Evolutionary conservation across 345 rosid species (phyloP).

Genomic region (Syzygium jambos): DNA sequence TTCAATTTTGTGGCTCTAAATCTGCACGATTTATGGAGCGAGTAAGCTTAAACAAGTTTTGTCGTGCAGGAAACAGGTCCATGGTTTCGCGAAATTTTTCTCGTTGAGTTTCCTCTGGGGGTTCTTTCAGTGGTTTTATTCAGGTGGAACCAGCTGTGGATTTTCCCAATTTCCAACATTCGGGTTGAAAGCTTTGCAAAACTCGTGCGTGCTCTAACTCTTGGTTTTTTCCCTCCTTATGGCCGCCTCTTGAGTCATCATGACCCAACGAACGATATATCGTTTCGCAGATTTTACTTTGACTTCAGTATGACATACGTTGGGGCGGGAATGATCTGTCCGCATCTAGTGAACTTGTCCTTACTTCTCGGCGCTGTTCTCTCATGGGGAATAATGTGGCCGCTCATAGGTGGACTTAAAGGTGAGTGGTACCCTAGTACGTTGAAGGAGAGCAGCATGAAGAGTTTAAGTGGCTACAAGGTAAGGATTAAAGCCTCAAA

Average conservation of each 20-base stretch:
- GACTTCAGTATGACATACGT: slow-evolving; percentile 38
- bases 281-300: slow-evolving; percentile 31
- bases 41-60: neutral
- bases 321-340: slow-evolving; percentile 47
- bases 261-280: neutral
- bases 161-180: slow-evolving; percentile 39
- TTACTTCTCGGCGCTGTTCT: slow-evolving; percentile 41
- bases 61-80: slow-evolving; percentile 40
- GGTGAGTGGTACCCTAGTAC: slow-evolving; percentile 31
- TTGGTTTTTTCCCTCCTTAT: neutral
- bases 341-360: slow-evolving; percentile 42
- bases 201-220: slow-evolving; percentile 17
- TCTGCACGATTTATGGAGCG: neutral
- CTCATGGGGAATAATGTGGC: slow-evolving; percentile 49
- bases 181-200: slow-evolving; percentile 32
- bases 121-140: slow-evolving; percentile 44
- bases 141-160: slow-evolving; percentile 32
- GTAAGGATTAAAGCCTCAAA: slow-evolving; percentile 1
- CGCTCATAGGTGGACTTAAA: slow-evolving; percentile 21
- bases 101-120: slow-evolving; percentile 37
- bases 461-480: slow-evolving; percentile 42
- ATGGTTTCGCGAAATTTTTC: slow-evolving; percentile 29
- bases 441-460: slow-evolving; percentile 25
- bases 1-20: neutral
- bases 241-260: neutral